A percentile compares a stretch with the other conserved stretches of the same genome.
These are phyloP conservation scores for Ascochyta fabae DNA, from an alignment of 2,329 filamentous ascomycete species.

Conservation along the genomic window DNA sequence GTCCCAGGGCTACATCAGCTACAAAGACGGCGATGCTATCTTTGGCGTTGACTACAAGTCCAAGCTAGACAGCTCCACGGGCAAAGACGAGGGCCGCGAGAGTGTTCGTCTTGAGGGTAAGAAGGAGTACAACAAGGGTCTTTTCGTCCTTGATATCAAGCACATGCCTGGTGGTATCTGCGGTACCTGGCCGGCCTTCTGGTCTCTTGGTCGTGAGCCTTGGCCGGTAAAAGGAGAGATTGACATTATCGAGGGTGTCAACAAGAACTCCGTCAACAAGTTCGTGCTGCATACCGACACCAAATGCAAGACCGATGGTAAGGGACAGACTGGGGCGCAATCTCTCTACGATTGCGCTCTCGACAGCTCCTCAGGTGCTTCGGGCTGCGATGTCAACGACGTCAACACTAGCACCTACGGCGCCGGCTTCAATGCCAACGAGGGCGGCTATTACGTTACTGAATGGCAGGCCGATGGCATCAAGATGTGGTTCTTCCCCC, in stretches of 20 bases:
- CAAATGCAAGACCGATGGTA: constrained; percentile 28
- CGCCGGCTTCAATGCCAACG: constrained; percentile 56
- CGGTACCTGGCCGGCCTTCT: constrained; percentile 45
- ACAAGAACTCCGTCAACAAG: constrained; percentile 34
- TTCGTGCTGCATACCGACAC: constrained; percentile 38
- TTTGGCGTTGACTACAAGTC: constrained; percentile 53
- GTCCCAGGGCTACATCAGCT: constrained; percentile 11
- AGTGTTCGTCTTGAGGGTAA: constrained; percentile 40
- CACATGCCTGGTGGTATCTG: constrained; percentile 41
- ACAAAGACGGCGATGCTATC: constrained; percentile 32
- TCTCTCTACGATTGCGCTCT: constrained; percentile 24
- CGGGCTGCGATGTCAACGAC: constrained; percentile 54
- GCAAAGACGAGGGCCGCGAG: constrained; percentile 31
- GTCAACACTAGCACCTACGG: constrained; percentile 53
- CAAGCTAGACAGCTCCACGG: constrained; percentile 19
- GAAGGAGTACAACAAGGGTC: constrained; percentile 37
- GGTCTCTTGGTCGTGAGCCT: constrained; percentile 35
- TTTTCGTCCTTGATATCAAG: constrained; percentile 42
- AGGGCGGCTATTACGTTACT: constrained; percentile 53
- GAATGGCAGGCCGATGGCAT: constrained; percentile 74
- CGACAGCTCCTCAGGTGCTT: constrained; percentile 19
- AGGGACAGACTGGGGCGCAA: constrained; percentile 22
- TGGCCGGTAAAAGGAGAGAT: constrained; percentile 43
- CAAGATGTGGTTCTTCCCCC: constrained; percentile 80
- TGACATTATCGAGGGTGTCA: constrained; percentile 46